phyloP scores from a whole-genome alignment of 495 filamentous ascomycete species.

The Hypoxylon lenormandii region DNA sequence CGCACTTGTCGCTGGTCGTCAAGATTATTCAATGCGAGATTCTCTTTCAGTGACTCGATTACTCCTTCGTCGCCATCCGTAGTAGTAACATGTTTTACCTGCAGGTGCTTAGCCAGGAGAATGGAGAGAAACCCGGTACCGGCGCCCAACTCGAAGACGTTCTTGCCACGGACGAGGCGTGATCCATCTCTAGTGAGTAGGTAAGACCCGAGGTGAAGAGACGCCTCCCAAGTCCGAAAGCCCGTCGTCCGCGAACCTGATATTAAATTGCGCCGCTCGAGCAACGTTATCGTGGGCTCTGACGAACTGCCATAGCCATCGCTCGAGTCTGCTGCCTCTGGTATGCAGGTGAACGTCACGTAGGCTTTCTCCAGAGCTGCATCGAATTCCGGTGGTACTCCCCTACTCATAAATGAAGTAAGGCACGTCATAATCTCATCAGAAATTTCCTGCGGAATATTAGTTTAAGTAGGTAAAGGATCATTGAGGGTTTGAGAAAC shows the following conservation, averaged over 20 bases:
- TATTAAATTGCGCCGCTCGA: constrained; percentile 76
- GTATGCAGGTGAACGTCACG: constrained; percentile 72
- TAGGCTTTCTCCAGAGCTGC: constrained; percentile 73
- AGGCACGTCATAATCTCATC: constrained; percentile 71
- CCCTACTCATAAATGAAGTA: constrained; percentile 64
- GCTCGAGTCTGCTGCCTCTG: background rate
- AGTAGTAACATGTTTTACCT: constrained; percentile 68
- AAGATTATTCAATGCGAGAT: constrained; percentile 69
- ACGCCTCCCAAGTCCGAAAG: constrained; percentile 86
- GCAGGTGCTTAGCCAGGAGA: constrained; percentile 74
- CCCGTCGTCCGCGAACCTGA: constrained; percentile 80
- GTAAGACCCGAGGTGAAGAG: constrained; percentile 77
- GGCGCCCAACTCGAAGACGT: constrained; percentile 80
- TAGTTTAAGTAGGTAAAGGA: constrained; percentile 1
- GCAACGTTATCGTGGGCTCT: constrained; percentile 60
- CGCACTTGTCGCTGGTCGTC: constrained; percentile 54
- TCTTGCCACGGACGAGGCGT: constrained; percentile 64
- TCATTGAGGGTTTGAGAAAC: constrained; percentile 35
- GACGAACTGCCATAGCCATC: constrained; percentile 18
- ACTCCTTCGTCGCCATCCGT: constrained; percentile 79
- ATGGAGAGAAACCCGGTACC: constrained; percentile 84
- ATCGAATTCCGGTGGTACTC: constrained; percentile 65
- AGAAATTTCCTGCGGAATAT: constrained; percentile 68
- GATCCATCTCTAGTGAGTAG: constrained; percentile 53
- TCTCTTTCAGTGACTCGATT: constrained; percentile 69